A percentile compares a stretch with the other conserved stretches of the same genome.
phyloP scores from a whole-genome alignment of 129 eudicot species.

The Oenanthe sinensis region DNA sequence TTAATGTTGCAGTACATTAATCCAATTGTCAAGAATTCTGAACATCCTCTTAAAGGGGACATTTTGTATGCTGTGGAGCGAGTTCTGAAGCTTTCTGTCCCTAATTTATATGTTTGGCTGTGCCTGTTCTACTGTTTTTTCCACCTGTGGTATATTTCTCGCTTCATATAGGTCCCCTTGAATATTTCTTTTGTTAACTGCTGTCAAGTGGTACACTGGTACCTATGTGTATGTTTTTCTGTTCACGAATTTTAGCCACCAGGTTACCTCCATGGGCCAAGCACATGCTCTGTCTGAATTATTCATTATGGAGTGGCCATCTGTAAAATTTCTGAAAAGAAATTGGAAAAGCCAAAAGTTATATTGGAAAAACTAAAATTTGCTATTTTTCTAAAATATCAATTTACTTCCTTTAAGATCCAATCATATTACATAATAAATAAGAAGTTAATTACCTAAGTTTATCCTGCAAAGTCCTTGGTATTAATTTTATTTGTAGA shows the following conservation, averaged over 20 bases:
- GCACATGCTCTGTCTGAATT: neutral
- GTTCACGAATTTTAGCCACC: neutral
- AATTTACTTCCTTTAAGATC: neutral
- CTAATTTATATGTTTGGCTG: slow-evolving; percentile 92
- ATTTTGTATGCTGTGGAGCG: slow-evolving; percentile 85
- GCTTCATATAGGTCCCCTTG: too few species aligned
- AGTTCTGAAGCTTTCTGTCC: slow-evolving; percentile 95
- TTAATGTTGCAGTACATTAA: slow-evolving; percentile 62
- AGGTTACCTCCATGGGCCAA: neutral
- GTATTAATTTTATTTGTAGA: neutral
- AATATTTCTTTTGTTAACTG: neutral
- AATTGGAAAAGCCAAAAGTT: neutral
- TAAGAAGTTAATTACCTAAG: neutral
- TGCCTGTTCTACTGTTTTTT: slow-evolving; percentile 92
- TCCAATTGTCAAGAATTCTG: slow-evolving; percentile 84
- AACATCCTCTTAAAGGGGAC: slow-evolving; percentile 92
- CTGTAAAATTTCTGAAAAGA: neutral
- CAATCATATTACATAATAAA: neutral
- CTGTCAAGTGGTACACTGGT: neutral
- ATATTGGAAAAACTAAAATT: neutral
- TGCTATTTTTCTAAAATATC: neutral
- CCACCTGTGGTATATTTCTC: slow-evolving; percentile 71
- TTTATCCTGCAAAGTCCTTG: neutral
- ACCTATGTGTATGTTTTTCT: neutral
- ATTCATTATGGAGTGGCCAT: neutral